These are phyloP conservation scores for Flueggea neowawraea DNA, from an alignment of 441 rosid species.

Conservation along the genomic window DNA sequence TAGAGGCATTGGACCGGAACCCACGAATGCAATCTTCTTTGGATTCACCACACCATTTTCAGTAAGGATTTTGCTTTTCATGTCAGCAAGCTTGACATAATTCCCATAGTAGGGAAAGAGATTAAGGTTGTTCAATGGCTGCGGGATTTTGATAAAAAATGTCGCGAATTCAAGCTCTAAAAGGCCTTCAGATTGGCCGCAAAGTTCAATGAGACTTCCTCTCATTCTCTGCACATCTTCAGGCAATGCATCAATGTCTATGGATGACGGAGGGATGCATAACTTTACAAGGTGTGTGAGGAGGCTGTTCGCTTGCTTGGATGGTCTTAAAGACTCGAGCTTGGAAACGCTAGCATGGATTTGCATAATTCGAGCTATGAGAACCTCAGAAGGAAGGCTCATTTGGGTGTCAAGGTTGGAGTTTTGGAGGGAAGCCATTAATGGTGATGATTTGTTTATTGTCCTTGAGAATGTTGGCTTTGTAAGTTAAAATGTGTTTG, in stretches of 20 bases:
- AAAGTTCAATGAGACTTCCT: conserved; percentile 24
- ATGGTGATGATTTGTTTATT: too few species aligned
- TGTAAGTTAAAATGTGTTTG: too few species aligned
- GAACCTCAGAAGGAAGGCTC: conserved; percentile 12
- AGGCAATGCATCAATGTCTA: conserved; percentile 23
- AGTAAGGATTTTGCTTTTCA: conserved; percentile 32
- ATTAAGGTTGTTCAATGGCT: conserved; percentile 33
- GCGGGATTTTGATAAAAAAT: conserved; percentile 19
- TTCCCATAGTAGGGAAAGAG: conserved; percentile 46
- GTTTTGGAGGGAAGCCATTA: conserved; percentile 24
- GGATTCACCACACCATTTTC: conserved; percentile 26
- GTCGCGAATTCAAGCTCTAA: conserved; percentile 38
- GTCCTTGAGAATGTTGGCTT: too few species aligned
- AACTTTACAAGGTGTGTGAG: conserved; percentile 33
- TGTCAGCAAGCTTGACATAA: conserved; percentile 43
- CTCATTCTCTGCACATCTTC: conserved; percentile 22
- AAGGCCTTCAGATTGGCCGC: conserved; percentile 30
- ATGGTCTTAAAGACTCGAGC: conserved; percentile 36
- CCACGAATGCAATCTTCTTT: conserved; percentile 37
- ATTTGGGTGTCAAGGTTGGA: conserved; percentile 8
- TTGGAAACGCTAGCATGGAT: conserved; percentile 26
- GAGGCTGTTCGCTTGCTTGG: conserved; percentile 34
- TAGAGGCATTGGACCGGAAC: conserved; percentile 54
- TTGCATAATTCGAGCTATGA: conserved; percentile 26
- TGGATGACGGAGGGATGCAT: conserved; percentile 29